These are phyloP conservation scores for Verticillium tricorpus DNA, from an alignment of 2,329 filamentous ascomycete genomes.

Conservation along the genomic window DNA sequence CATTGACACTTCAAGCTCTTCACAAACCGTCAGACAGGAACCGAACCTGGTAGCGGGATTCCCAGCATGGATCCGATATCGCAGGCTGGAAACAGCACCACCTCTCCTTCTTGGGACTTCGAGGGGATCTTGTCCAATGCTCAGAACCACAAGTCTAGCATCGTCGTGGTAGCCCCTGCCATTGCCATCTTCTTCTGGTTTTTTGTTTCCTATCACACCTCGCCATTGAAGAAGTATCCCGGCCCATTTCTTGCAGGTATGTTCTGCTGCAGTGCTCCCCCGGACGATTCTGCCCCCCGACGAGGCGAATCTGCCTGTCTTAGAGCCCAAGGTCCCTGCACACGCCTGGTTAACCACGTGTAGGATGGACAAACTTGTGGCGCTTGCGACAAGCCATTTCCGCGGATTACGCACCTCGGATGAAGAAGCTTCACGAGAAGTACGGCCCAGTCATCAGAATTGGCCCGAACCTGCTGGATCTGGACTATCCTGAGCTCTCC, in stretches of 20 bases:
- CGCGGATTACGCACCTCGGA: conserved; percentile 15
- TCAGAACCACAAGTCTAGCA: background rate
- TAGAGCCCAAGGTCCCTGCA: no score
- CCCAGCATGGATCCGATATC: background rate
- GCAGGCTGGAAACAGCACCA: background rate
- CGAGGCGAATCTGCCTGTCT: no score
- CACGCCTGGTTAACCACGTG: background rate
- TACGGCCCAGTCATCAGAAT: conserved; percentile 25
- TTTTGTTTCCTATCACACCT: conserved; percentile 4
- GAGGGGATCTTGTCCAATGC: background rate
- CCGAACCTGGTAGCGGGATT: no score
- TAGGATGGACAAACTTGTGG: conserved; percentile 23
- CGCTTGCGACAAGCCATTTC: conserved; percentile 16
- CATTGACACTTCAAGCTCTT: no score
- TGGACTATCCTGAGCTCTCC: conserved; percentile 20
- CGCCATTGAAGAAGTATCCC: conserved; percentile 24
- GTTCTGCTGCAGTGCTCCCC: background rate
- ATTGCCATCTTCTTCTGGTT: conserved; percentile 1
- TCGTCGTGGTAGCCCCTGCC: background rate
- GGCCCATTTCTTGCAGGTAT: conserved; percentile 25
- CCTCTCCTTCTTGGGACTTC: background rate
- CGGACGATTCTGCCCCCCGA: no score
- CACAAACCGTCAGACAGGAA: no score
- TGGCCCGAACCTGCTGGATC: conserved; percentile 21
- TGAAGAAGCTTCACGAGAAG: conserved; percentile 22